Evolutionary conservation across 2,329 filamentous ascomycete genomes (phyloP), one percentile per base, ranked within the genome.

Genomic region (Calonectria naviculata): DNA sequence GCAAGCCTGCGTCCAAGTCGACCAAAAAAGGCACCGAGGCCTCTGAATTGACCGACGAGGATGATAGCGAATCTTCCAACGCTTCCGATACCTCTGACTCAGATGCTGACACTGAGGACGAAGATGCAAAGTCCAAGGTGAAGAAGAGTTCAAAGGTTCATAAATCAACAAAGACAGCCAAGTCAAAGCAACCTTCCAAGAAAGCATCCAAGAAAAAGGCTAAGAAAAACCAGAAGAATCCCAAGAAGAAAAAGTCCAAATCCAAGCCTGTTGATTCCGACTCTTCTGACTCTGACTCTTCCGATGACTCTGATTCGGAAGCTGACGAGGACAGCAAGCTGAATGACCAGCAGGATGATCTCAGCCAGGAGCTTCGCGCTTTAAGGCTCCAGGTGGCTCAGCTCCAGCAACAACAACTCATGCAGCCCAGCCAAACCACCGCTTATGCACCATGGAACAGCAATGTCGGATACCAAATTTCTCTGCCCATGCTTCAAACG

Each of bases 331-430:
- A 61, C 29, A 71, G 61, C 15, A 52, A 62, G 21, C n/a, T 67
- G 44, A 29, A 69, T 24, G 47, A 61, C 36, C 19, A 69, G 47
- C 36, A 71, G 24, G 34, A 74, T 15, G 74, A 75, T 6, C 71
- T 84, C 24, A 71, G 78, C 60, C 67, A 72, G 9, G 81, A 84
- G 6, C 71, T 82, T 21, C 74, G 78, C 26, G 69, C 78, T n/a
- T 75, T 83, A 60, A 74, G 78, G 46, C 72, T 78, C 17, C 78
- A 80, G 26, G 52, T 81, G 10, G 65, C 74, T 7, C 76, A 78
- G 31, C 74, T 81, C 7, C 78, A 79, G 52, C 68, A 68, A 17
- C 77, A 79, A 58, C 47, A 28, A 12, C 68, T 19, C 61, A 68
- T 46, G 29, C 71, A 26, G 67, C 36, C 41, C 24, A 41, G 41